Evolutionary conservation across 345 rosid genomes (phyloP), one percentile per base, ranked within the genome.

Genomic region (Eucalyptus pauciflora): DNA sequence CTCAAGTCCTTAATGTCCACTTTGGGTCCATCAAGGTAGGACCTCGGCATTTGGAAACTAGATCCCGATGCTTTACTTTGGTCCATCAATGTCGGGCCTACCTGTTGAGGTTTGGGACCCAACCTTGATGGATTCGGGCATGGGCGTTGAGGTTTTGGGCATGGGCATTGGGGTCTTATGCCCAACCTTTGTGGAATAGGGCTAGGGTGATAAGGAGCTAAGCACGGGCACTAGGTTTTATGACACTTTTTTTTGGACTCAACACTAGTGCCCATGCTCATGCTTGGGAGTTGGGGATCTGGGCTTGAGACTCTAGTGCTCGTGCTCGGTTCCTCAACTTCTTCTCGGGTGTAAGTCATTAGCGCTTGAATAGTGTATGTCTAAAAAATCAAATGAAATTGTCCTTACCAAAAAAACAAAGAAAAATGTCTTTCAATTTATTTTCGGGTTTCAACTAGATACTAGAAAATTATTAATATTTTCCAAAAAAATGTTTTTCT

Each of bases 181-280:
- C 58, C 25, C 0, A 52, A 0, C 62, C 62, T 56, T 56, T 56
- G 29, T 56, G 62, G 62, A 56, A 0, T 56, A 56, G 6, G 62
- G 62, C 13, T 25, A 22, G 13, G 62, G 27, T 56, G 62, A 56
- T 56, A 56, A 56, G 27, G 62, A 56, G 62, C 29, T 56, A 56
- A 56, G 62, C 62, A 24, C 1, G 0, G 0, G 13, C 62, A 56
- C 27, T 56, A 24, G 3, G 62, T 56, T 56, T 3, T 56, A 4
- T 56, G 29, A 24, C 29, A 56, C 1, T 1, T 4, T 56, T 24
- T 1, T 56, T 1, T 22, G 29, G 29, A 56, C 62, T 56, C 29
- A 9, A 10, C 1, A 56, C 1, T 2, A 0, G 27, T 4, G 29
- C 13, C 29, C 6, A 24, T 56, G 56, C 56, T 16, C 56, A 52